Percentiles rank a stretch among this genome's conserved stretches.
phyloP scores from a whole-genome alignment of 1,284 basidiomycete species.

The Wallemia mellicola region DNA sequence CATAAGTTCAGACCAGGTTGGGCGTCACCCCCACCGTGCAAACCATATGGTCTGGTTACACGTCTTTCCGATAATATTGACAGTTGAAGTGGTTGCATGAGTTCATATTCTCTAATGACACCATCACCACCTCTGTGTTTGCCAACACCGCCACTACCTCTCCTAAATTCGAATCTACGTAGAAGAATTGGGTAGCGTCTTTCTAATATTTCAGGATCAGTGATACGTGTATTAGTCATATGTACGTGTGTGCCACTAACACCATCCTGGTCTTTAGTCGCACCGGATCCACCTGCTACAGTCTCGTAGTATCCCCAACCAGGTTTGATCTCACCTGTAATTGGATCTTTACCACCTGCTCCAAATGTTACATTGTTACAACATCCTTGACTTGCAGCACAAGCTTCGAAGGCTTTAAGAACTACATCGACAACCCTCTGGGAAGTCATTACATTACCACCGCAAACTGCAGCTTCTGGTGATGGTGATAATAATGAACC shows the following conservation, averaged over 20 bases:
- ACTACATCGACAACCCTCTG: slow-evolving; percentile 89
- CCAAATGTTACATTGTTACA: slow-evolving; percentile 73
- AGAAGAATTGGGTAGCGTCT: slow-evolving; percentile 64
- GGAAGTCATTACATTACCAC: slow-evolving; percentile 70
- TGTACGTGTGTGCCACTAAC: slow-evolving; percentile 39
- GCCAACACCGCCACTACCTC: slow-evolving; percentile 46
- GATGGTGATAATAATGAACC: slow-evolving; percentile 56
- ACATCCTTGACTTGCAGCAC: slow-evolving; percentile 76
- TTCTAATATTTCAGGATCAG: slow-evolving; percentile 76
- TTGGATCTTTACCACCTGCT: slow-evolving; percentile 49
- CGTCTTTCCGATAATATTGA: slow-evolving; percentile 58
- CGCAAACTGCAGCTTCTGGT: slow-evolving; percentile 62
- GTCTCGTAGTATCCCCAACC: slow-evolving; percentile 97
- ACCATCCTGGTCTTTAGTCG: slow-evolving; percentile 68
- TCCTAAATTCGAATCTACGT: slow-evolving; percentile 46
- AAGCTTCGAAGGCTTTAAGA: slow-evolving; percentile 56
- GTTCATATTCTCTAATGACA: slow-evolving; percentile 58
- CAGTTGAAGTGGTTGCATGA: slow-evolving; percentile 56
- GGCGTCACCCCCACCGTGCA: slow-evolving; percentile 55
- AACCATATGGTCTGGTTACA: slow-evolving; percentile 62
- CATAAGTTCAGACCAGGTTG: slow-evolving; percentile 57
- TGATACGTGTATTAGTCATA: slow-evolving; percentile 24
- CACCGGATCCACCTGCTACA: slow-evolving; percentile 75
- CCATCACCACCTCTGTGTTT: slow-evolving; percentile 61
- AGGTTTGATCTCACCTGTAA: slow-evolving; percentile 32